Conservation (phyloP, 805 yeast genomes). For the Saccharomycopsis sp. region DNA sequence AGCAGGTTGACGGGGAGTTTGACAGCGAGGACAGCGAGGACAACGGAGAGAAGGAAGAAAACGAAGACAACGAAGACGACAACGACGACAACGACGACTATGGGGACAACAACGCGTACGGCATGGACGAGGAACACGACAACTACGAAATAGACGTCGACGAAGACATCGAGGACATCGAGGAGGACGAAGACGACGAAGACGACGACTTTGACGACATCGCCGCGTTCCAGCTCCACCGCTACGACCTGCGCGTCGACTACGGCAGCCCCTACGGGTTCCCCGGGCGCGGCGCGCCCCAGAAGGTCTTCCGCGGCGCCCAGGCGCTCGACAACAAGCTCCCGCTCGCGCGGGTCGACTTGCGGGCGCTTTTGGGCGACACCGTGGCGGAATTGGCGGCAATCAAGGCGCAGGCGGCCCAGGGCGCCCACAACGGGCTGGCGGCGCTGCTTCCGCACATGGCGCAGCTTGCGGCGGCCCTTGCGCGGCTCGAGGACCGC, state of each 20-base stretch:
- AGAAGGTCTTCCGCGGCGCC: background rate
- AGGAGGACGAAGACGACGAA: slow-evolving; percentile 24
- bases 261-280: slow-evolving; percentile 1
- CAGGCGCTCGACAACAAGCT: background rate
- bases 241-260: slow-evolving; percentile 23
- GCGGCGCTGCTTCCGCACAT: slow-evolving; percentile 8
- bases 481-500: slow-evolving; percentile 20
- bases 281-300: background rate
- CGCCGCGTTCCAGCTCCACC: slow-evolving; percentile 24
- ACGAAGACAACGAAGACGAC: slow-evolving; percentile 18
- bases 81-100: background rate
- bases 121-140: slow-evolving; percentile 4
- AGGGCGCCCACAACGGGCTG: background rate
- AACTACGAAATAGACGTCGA: slow-evolving; percentile 24
- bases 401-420: background rate
- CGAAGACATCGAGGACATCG: slow-evolving; percentile 26
- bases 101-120: slow-evolving; percentile 12
- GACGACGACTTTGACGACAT: slow-evolving; percentile 23
- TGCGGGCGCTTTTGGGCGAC: background rate
- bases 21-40: background rate
- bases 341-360: background rate
- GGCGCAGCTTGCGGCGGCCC: slow-evolving; percentile 26
- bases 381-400: background rate
- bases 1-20: slow-evolving; percentile 21
- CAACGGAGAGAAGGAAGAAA: slow-evolving; percentile 11